Evolutionary conservation across 75 land plant species (phyloP).

Genomic region (Sequoiadendron giganteum): DNA sequence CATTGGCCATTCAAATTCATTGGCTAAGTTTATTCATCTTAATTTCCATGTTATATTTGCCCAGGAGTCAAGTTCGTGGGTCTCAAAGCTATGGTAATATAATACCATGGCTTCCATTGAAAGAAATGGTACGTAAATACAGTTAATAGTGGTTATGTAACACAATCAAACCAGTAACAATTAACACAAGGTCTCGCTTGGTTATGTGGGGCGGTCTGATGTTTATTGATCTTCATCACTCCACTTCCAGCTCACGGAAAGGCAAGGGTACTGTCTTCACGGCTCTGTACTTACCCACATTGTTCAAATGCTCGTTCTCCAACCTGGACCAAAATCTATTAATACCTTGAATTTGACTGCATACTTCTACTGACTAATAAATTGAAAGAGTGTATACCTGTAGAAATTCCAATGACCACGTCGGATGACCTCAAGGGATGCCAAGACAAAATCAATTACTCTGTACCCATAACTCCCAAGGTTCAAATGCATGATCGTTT

Average conservation of each 20-base stretch:
- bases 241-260: conserved; percentile 52
- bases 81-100: background rate
- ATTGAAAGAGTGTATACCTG: conserved; percentile 40
- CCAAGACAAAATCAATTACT: conserved; percentile 60
- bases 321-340: conserved; percentile 29
- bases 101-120: background rate
- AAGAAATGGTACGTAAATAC: background rate
- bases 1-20: background rate
- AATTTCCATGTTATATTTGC: too few relatives aligned
- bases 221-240: conserved; percentile 18
- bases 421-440: conserved; percentile 78
- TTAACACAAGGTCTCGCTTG: background rate
- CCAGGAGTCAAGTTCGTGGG: background rate
- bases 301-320: conserved; percentile 89
- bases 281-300: conserved; percentile 74
- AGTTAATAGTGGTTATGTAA: background rate
- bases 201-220: background rate
- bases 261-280: conserved; percentile 73
- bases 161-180: background rate
- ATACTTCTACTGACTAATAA: background rate
- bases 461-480: conserved; percentile 41
- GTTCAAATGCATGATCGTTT: conserved; percentile 52
- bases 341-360: background rate
- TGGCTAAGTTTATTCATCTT: background rate
- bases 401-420: conserved; percentile 97